Conservation (phyloP, 1,284 basidiomycete genomes). For the Cerioporus squamosus region DNA sequence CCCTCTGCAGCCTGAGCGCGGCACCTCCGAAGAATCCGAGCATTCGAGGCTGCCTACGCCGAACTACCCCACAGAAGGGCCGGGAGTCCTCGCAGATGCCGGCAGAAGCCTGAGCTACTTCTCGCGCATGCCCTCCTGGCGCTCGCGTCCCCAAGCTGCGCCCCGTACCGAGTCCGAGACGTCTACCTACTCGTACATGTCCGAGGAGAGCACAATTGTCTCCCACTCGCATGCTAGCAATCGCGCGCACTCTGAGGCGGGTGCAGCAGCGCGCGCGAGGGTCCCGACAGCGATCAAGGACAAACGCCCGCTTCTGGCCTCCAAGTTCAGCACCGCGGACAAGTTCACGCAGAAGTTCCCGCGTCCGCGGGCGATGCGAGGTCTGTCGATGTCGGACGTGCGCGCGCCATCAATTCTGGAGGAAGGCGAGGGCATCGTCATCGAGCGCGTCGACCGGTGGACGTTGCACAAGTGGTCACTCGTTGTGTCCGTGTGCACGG, state of each 20-base stretch:
- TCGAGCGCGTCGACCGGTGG: conserved; percentile 50
- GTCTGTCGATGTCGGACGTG: conserved; percentile 18
- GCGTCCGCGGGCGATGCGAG: conserved; percentile 43
- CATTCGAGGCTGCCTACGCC: conserved; percentile 27
- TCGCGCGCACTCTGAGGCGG: background rate
- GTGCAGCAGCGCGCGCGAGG: background rate
- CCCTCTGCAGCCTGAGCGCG: conserved; percentile 10
- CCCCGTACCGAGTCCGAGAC: conserved; percentile 10
- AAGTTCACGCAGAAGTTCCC: conserved; percentile 62
- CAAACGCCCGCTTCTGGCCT: conserved; percentile 23
- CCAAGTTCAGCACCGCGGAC: conserved; percentile 38
- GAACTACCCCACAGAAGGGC: too few species aligned
- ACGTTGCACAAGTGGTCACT: conserved; percentile 61
- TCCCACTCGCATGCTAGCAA: conserved; percentile 1
- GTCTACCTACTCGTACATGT: conserved; percentile 17
- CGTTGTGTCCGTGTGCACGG: conserved; percentile 51
- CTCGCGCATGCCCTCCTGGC: conserved; percentile 18
- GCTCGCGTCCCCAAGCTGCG: conserved; percentile 1
- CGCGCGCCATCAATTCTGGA: conserved; percentile 37
- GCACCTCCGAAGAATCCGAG: conserved; percentile 7
- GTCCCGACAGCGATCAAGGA: conserved; percentile 19
- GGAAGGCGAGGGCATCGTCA: conserved; percentile 43
- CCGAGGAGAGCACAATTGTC: conserved; percentile 22
- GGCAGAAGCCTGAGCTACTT: conserved; percentile 19
- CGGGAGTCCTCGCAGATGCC: background rate